These are phyloP conservation scores for Globisporangium nodosum DNA, from an alignment of 352 stramenopile species.

Conservation along the genomic window DNA sequence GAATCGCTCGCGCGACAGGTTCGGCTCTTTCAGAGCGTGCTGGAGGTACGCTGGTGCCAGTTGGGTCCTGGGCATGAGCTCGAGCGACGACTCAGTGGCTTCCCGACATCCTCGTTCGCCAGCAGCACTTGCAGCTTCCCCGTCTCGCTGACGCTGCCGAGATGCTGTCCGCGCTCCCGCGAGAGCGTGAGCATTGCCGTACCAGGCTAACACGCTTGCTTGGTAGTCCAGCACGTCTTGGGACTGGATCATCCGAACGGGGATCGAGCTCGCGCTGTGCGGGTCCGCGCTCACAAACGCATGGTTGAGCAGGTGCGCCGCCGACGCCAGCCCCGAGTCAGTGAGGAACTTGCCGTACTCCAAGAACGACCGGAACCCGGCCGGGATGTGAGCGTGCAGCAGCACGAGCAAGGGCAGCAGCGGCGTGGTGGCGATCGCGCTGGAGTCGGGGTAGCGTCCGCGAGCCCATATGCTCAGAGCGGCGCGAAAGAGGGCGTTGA, in stretches of 20 bases:
- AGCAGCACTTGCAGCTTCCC: background rate
- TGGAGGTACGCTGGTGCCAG: conserved; percentile 43
- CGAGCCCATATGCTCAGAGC: conserved; percentile 32
- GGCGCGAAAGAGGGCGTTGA: conserved; percentile 32
- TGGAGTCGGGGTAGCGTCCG: conserved; percentile 32
- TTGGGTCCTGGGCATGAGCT: conserved; percentile 37
- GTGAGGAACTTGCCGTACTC: conserved; percentile 65
- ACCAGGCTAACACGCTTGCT: conserved; percentile 23
- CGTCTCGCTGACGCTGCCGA: background rate
- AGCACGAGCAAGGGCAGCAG: conserved; percentile 31
- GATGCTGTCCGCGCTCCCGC: background rate
- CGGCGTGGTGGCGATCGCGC: conserved; percentile 15
- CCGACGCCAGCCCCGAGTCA: conserved; percentile 28
- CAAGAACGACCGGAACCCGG: conserved; percentile 45
- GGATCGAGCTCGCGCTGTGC: background rate
- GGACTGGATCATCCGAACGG: conserved; percentile 5
- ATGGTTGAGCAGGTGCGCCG: conserved; percentile 44
- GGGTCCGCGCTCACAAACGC: conserved; percentile 24
- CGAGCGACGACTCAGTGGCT: background rate
- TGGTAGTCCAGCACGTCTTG: conserved; percentile 12
- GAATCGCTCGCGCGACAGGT: conserved; percentile 47
- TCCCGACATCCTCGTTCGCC: background rate
- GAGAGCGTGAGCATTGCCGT: conserved; percentile 13
- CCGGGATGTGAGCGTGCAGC: conserved; percentile 24
- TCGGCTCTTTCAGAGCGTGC: conserved; percentile 37